Conservation (phyloP, 768 basidiomycete genomes). For the Pisolithus orientalis region DNA sequence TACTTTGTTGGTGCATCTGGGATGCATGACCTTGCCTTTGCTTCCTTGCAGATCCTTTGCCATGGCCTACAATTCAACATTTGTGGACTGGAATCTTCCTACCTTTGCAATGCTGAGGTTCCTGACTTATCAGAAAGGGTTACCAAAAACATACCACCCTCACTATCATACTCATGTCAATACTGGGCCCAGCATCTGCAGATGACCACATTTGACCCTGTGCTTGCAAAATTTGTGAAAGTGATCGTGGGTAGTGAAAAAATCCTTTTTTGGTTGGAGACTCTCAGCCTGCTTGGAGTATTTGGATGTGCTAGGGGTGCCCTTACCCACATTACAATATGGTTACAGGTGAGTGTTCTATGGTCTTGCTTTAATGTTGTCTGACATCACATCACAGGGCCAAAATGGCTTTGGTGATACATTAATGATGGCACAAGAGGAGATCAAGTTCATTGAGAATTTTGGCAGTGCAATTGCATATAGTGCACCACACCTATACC, state of each 20-base stretch:
- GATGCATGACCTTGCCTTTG: constrained; percentile 14
- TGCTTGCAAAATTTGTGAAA: background rate
- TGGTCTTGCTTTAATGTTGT: background rate
- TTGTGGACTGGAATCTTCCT: constrained; percentile 25
- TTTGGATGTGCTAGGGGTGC: background rate
- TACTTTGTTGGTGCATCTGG: constrained; percentile 9
- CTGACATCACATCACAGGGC: background rate
- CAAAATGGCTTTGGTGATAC: background rate
- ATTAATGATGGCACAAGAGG: constrained; percentile 2
- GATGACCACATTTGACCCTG: background rate
- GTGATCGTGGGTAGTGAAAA: constrained; percentile 1
- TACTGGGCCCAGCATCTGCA: constrained; percentile 8
- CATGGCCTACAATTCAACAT: constrained; percentile 30
- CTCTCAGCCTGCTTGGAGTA: background rate
- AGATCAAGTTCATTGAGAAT: constrained; percentile 5
- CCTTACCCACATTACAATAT: background rate
- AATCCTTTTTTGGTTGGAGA: constrained; percentile 7
- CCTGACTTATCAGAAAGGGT: background rate
- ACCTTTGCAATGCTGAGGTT: constrained; percentile 23
- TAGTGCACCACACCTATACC: constrained; percentile 19
- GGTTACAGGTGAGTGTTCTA: background rate
- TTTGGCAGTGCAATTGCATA: constrained; percentile 11
- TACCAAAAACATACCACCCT: background rate
- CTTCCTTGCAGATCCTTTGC: constrained; percentile 24
- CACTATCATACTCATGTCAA: constrained; percentile 5